These are phyloP conservation scores for Ramaria sp. DNA, from an alignment of 768 basidiomycete genomes.

Conservation along the genomic window DNA sequence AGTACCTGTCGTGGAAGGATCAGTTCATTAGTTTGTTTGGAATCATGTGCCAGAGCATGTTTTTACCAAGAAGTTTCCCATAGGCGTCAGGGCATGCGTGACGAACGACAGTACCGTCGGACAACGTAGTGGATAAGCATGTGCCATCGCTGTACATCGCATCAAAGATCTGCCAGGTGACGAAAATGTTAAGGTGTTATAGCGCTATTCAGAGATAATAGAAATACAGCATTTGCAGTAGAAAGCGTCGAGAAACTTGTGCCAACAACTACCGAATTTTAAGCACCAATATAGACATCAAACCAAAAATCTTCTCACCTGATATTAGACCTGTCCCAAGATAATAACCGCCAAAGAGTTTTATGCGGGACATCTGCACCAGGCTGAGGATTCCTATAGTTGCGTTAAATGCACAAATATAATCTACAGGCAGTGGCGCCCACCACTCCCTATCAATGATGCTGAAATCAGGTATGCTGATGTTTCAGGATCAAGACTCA, in stretches of 20 bases:
- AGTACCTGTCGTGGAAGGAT: constrained; percentile 38
- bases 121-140: constrained; percentile 46
- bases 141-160: constrained; percentile 73
- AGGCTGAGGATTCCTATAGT: constrained; percentile 58
- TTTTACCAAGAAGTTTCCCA: constrained; percentile 58
- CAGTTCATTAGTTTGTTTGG: not conserved
- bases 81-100: constrained; percentile 71
- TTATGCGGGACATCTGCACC: constrained; percentile 68
- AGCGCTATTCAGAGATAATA: not conserved
- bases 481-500: constrained; percentile 46
- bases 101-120: constrained; percentile 50
- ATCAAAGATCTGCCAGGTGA: constrained; percentile 45
- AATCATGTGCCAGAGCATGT: not conserved
- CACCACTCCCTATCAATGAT: constrained; percentile 69
- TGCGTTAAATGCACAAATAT: not conserved
- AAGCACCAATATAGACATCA: no score
- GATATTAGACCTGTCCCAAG: constrained; percentile 74
- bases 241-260: constrained; percentile 73
- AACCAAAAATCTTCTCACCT: no score
- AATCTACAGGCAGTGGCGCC: constrained; percentile 14
- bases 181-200: no score
- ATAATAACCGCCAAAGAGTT: constrained; percentile 50
- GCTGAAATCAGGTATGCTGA: constrained; percentile 77
- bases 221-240: constrained; percentile 53
- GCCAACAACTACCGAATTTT: constrained; percentile 44